These are phyloP conservation scores for Solanum paucissectum DNA, from an alignment of 257 asterid species.

Conservation along the genomic window DNA sequence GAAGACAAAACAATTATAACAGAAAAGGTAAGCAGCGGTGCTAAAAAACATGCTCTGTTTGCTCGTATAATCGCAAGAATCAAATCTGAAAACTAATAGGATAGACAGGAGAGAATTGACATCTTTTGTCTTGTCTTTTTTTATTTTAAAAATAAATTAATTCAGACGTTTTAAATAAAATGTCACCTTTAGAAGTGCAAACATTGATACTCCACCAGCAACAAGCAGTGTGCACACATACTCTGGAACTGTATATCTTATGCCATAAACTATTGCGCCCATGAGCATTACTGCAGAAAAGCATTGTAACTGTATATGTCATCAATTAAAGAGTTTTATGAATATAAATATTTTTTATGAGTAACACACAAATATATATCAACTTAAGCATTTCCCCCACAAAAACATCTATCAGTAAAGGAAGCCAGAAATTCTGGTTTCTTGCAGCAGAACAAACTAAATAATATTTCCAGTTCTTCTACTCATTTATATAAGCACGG, in stretches of 20 bases:
- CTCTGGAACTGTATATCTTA: slow-evolving; percentile 77
- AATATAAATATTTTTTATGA: background rate
- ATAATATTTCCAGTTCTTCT: background rate
- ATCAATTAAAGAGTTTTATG: background rate
- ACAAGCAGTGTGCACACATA: slow-evolving; percentile 86
- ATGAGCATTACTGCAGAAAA: slow-evolving; percentile 80
- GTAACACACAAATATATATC: background rate
- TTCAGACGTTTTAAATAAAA: background rate
- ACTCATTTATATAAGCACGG: background rate
- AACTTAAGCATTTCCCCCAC: background rate
- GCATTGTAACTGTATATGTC: background rate
- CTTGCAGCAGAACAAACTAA: background rate
- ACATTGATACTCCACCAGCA: slow-evolving; percentile 93
- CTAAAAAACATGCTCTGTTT: background rate
- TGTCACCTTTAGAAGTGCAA: slow-evolving; percentile 83
- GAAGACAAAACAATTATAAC: slow-evolving; percentile 3
- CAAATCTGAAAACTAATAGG: background rate
- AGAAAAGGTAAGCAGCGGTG: background rate
- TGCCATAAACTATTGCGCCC: slow-evolving; percentile 95
- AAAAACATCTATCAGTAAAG: background rate
- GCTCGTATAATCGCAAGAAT: background rate
- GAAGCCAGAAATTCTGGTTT: background rate
- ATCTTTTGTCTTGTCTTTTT: background rate
- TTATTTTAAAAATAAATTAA: no score
- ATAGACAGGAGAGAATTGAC: background rate